These are phyloP conservation scores for Dispira simplex DNA, from an alignment of 192 early-diverging fungal species.

Conservation along the genomic window DNA sequence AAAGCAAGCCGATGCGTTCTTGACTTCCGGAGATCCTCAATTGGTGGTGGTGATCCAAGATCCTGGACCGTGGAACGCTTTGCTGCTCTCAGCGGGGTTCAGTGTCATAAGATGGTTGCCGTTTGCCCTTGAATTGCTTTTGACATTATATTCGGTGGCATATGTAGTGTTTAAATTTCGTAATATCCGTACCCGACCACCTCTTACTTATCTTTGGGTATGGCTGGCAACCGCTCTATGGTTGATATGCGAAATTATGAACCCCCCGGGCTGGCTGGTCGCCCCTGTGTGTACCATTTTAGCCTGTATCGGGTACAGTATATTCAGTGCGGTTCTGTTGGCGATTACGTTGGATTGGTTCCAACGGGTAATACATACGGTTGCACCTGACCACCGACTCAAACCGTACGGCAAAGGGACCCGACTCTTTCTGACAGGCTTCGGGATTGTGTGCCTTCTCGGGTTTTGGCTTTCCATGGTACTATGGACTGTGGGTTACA, in stretches of 20 bases:
- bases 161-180: neutral
- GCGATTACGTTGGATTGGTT: neutral
- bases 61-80: neutral
- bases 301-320: neutral
- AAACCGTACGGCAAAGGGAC: neutral
- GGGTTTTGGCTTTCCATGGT: neutral
- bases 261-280: neutral
- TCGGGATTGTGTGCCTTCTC: neutral
- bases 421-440: neutral
- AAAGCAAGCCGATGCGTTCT: neutral
- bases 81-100: neutral
- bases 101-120: neutral
- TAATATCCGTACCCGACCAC: neutral
- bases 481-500: neutral
- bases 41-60: conserved; percentile 4
- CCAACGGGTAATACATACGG: too few relatives aligned
- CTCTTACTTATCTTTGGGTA: neutral
- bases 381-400: neutral
- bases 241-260: neutral
- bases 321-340: neutral
- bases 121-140: neutral
- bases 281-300: neutral
- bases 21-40: neutral
- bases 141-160: neutral
- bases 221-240: neutral